phyloP scores from a whole-genome alignment of 805 yeast genomes.

The Dipodascus geniculatus region DNA sequence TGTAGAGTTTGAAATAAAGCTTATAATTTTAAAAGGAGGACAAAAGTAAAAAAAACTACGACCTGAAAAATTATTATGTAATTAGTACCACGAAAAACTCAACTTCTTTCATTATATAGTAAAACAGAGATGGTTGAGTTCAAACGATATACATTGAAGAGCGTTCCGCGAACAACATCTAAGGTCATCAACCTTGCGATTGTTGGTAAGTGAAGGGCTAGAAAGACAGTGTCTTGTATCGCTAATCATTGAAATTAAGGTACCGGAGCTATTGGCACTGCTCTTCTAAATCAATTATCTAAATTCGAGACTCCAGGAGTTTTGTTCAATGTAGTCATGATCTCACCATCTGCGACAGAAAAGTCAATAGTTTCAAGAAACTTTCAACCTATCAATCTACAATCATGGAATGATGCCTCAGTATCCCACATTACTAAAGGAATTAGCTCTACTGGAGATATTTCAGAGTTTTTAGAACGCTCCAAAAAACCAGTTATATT shows the following conservation, averaged over 20 bases:
- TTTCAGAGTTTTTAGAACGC: constrained; percentile 49
- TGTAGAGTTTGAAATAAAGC: not conserved
- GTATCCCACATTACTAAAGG: constrained; percentile 34
- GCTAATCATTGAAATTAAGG: constrained; percentile 27
- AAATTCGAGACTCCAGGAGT: constrained; percentile 37
- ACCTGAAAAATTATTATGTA: no score
- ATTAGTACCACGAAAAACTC: no score
- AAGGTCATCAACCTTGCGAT: not conserved
- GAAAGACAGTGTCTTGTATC: not conserved
- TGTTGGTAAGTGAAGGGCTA: not conserved
- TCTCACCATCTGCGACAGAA: constrained; percentile 51
- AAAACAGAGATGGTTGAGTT: not conserved
- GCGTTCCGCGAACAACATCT: not conserved
- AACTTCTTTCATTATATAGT: not conserved
- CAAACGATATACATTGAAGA: not conserved
- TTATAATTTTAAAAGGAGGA: no score
- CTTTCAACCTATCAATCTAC: constrained; percentile 58
- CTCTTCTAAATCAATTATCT: constrained; percentile 73
- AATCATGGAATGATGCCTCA: constrained; percentile 42
- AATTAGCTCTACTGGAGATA: constrained; percentile 37
- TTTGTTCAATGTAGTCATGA: constrained; percentile 63
- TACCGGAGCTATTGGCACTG: constrained; percentile 92
- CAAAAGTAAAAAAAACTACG: no score
- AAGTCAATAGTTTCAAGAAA: constrained; percentile 58
- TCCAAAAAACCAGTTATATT: constrained; percentile 69